phyloP scores from a whole-genome alignment of 192 early-diverging fungal genomes.

The Coemansia sp. region DNA sequence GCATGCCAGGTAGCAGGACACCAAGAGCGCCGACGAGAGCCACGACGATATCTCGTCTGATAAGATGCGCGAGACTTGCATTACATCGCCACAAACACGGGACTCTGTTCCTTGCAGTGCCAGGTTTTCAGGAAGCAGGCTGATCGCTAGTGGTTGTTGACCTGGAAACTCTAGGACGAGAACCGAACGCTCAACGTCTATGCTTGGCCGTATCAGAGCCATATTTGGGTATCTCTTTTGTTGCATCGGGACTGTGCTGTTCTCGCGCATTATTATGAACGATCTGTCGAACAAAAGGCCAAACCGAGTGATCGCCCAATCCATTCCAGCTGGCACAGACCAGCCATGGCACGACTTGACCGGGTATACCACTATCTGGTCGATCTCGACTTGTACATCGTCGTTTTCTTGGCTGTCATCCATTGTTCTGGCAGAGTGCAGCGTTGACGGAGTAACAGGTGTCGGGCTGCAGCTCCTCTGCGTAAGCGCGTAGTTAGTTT shows the following conservation, averaged over 20 bases:
- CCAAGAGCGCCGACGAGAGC: slow-evolving; percentile 54
- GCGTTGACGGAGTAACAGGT: background rate
- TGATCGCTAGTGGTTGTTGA: slow-evolving; percentile 27
- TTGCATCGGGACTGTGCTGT: slow-evolving; percentile 56
- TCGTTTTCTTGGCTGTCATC: background rate
- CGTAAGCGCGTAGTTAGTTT: background rate
- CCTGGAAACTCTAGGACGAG: slow-evolving; percentile 55
- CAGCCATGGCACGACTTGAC: slow-evolving; percentile 79
- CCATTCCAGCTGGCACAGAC: slow-evolving; percentile 19
- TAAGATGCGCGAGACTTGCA: slow-evolving; percentile 25
- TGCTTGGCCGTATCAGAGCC: slow-evolving; percentile 61
- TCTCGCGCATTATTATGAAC: slow-evolving; percentile 51
- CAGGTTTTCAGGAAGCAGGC: slow-evolving; percentile 23
- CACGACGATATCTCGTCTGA: slow-evolving; percentile 39
- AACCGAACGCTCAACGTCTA: slow-evolving; percentile 38
- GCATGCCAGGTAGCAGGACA: slow-evolving; percentile 52
- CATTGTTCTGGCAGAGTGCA: background rate
- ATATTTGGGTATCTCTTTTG: slow-evolving; percentile 67
- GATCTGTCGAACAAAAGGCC: slow-evolving; percentile 41
- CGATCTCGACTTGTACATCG: slow-evolving; percentile 18
- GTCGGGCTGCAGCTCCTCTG: background rate
- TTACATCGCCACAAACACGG: slow-evolving; percentile 25
- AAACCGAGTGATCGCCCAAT: slow-evolving; percentile 39
- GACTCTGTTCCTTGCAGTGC: slow-evolving; percentile 30
- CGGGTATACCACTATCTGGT: slow-evolving; percentile 60